Evolutionary conservation across 352 stramenopile genomes (phyloP), one percentile per base, ranked within the genome.

Genomic region (Saprolegnia diclina): DNA sequence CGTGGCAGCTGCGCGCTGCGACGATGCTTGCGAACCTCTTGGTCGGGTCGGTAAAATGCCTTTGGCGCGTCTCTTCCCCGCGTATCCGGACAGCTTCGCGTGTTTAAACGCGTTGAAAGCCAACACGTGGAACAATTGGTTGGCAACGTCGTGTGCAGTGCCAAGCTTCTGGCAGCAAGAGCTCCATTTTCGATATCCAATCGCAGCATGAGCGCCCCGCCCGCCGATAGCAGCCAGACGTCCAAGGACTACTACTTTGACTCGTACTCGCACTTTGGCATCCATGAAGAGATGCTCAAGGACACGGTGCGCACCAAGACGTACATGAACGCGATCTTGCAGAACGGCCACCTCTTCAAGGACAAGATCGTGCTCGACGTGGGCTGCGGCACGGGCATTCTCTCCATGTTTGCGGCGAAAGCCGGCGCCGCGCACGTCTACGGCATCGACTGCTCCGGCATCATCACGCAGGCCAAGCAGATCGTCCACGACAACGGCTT

Each of bases 261-360:
- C 80, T 98, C 92, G 57, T 99, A 99, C 78, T 97, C 94, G 52
- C 96, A 99, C 81, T 97, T 98, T 80, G 92, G 94, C 44, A 99
- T 99, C 74, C 96, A 99, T 79, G 94, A 99, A 76, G 96, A 98
- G 80, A 99, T 99, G 96, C 81, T 99, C 29, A 98, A 98, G 72
- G 96, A 99, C 73, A 82, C 96, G 65, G 95, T 99, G 26, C 91
- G 97, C 48, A 99, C 97, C 37, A 87, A 95, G 59, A 96, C 94
- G 18, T 99, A 99, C 76, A 96, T 98, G 87, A 96, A 98, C 76
- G 92, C 94, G 46, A 99, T 99, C 67, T 74, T 98, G 48, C 85
- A 98, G 67, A 99, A 98, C 79, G 90, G 82, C 61, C 85, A 98
- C 71, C 80, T 99, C 44, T 99, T 99, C 75, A 88, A 98, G 75